phyloP scores from a whole-genome alignment of 805 yeast genomes.

The Candida ulmi region DNA sequence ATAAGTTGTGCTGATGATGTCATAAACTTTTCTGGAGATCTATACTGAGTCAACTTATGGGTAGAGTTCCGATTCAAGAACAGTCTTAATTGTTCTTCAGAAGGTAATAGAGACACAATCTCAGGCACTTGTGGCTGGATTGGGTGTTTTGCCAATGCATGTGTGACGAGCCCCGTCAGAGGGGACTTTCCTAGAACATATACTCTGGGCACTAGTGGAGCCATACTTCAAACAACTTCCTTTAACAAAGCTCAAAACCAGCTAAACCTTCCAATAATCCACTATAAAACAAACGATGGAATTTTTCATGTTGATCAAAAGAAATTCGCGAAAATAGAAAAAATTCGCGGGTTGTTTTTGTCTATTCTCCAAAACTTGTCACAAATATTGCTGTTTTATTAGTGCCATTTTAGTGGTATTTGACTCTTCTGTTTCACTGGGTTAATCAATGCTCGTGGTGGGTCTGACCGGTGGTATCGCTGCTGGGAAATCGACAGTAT shows the following conservation, averaged over 20 bases:
- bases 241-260: neutral
- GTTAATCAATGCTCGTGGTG: slow-evolving; percentile 64
- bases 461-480: slow-evolving; percentile 99
- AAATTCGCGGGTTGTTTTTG: too few relatives aligned
- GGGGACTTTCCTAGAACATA: slow-evolving; percentile 42
- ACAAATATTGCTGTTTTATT: neutral
- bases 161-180: slow-evolving; percentile 33
- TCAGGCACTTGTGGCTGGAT: slow-evolving; percentile 31
- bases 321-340: too few relatives aligned
- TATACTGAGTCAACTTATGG: slow-evolving; percentile 20
- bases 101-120: slow-evolving; percentile 36
- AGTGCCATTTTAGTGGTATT: too few relatives aligned
- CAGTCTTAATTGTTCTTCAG: slow-evolving; percentile 33
- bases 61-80: slow-evolving; percentile 37
- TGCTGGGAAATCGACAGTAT: slow-evolving; percentile 93
- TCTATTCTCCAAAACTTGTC: neutral
- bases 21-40: slow-evolving; percentile 6
- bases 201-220: slow-evolving; percentile 23
- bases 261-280: too few relatives aligned
- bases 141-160: slow-evolving; percentile 34
- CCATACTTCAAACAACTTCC: neutral
- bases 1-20: slow-evolving; percentile 8
- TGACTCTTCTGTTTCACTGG: neutral
- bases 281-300: too few relatives aligned
- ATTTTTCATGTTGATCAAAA: too few relatives aligned